Evolutionary conservation across 1,139 yeast genomes (phyloP).

Genomic region (Magnusiomyces clavatus): DNA sequence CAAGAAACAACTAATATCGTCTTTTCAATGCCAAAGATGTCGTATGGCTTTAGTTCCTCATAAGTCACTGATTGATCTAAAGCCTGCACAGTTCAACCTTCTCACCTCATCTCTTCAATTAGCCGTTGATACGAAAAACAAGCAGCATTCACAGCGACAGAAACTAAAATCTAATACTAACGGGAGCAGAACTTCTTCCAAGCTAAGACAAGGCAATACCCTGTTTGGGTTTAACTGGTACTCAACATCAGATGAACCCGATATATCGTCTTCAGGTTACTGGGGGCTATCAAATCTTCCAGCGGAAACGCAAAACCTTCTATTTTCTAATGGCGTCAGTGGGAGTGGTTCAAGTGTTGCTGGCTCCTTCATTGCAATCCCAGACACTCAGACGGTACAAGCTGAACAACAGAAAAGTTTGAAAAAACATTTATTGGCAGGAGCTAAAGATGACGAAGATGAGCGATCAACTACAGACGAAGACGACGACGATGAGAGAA

Average conservation of each 20-base stretch:
- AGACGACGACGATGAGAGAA: not conserved
- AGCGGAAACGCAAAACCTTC: constrained; percentile 5
- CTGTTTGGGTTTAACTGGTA: constrained; percentile 1
- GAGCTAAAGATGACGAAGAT: not conserved
- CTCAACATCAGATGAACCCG: too few relatives aligned
- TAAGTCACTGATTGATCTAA: constrained; percentile 44
- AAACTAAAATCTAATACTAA: too few relatives aligned
- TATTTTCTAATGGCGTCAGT: constrained; percentile 7
- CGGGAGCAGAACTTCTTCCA: too few relatives aligned
- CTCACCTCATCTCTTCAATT: constrained; percentile 22
- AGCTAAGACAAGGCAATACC: not conserved
- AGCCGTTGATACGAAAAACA: constrained; percentile 12
- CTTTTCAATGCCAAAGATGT: constrained; percentile 48
- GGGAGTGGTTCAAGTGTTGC: constrained; percentile 3
- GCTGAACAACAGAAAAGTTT: constrained; percentile 1
- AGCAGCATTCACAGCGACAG: not conserved
- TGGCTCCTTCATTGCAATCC: constrained; percentile 14
- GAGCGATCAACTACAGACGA: not conserved
- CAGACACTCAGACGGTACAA: constrained; percentile 7
- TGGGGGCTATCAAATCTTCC: constrained; percentile 15
- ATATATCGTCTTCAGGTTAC: not conserved
- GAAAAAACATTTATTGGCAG: not conserved
- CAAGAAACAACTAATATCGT: not conserved
- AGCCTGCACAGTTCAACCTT: constrained; percentile 46
- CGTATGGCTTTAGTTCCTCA: constrained; percentile 51